Conservation (phyloP, 2,329 filamentous ascomycete species). For the Colletotrichum sublineola region DNA sequence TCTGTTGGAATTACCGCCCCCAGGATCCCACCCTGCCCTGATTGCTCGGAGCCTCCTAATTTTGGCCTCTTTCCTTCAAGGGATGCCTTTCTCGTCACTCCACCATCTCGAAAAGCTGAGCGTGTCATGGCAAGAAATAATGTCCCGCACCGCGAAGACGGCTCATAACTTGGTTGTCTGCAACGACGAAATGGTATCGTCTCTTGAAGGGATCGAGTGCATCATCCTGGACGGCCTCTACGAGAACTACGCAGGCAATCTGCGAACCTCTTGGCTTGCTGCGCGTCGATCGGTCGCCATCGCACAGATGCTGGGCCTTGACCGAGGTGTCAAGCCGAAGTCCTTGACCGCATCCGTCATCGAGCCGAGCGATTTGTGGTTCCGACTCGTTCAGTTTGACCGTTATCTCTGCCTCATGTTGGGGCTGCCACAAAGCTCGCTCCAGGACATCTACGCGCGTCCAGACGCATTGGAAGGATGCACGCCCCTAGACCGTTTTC, state of each 20-base stretch:
- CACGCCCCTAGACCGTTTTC: constrained; percentile 50
- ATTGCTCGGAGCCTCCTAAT: constrained; percentile 58
- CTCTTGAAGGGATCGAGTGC: constrained; percentile 63
- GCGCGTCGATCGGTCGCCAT: constrained; percentile 60
- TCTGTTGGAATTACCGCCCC: constrained; percentile 13
- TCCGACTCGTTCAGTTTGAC: constrained; percentile 54
- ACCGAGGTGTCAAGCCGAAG: constrained; percentile 35
- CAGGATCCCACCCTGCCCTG: constrained; percentile 50
- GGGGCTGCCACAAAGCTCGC: constrained; percentile 52
- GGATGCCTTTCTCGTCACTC: neutral
- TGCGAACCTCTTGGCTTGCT: constrained; percentile 60
- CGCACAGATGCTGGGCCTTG: constrained; percentile 58
- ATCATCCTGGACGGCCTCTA: constrained; percentile 63
- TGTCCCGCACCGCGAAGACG: constrained; percentile 47
- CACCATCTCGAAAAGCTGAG: constrained; percentile 39
- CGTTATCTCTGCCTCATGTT: constrained; percentile 56
- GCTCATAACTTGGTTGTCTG: constrained; percentile 56
- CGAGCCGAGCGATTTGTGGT: constrained; percentile 50
- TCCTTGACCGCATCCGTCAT: constrained; percentile 21
- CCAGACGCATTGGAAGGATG: constrained; percentile 42
- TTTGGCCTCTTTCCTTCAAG: constrained; percentile 54
- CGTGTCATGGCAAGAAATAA: constrained; percentile 45
- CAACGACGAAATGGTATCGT: constrained; percentile 60
- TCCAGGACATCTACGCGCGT: constrained; percentile 34
- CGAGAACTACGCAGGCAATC: constrained; percentile 60